These are phyloP conservation scores for Silene coronaria DNA, from an alignment of 179 eudicot species.

Conservation along the genomic window DNA sequence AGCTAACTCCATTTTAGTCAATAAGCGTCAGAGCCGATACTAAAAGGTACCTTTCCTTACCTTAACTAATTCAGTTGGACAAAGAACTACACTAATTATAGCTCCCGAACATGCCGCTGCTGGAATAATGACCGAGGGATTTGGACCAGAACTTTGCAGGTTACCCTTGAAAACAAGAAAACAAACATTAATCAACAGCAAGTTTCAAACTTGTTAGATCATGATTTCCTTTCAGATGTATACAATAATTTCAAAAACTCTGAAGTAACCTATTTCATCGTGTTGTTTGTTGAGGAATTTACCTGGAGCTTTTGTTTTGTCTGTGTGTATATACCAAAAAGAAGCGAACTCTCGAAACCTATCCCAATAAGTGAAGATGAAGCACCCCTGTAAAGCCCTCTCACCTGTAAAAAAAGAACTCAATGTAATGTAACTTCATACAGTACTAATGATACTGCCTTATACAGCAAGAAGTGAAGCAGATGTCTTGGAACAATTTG, in stretches of 20 bases:
- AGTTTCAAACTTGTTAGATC: neutral
- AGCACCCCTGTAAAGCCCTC: slow-evolving; percentile 93
- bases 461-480: neutral
- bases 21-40: no score
- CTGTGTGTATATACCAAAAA: slow-evolving; percentile 88
- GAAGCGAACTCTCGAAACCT: slow-evolving; percentile 86
- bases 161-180: slow-evolving; percentile 40
- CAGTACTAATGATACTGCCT: neutral
- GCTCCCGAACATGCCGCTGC: slow-evolving; percentile 77
- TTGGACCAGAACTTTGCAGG: slow-evolving; percentile 48
- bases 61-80: slow-evolving; percentile 87
- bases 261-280: neutral
- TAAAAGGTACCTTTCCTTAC: slow-evolving; percentile 22
- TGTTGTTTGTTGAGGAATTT: neutral
- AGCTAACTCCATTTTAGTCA: neutral
- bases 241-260: neutral
- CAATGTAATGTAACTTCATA: neutral
- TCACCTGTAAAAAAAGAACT: slow-evolving; percentile 45
- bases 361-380: slow-evolving; percentile 84
- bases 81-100: slow-evolving; percentile 65
- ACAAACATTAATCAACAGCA: neutral
- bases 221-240: neutral
- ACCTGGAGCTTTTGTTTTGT: slow-evolving; percentile 79
- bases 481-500: neutral
- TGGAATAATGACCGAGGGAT: slow-evolving; percentile 59